Base-by-base conservation (phyloP, 495 filamentous ascomycete genomes). In the Aspergillus sclerotioniger region DNA sequence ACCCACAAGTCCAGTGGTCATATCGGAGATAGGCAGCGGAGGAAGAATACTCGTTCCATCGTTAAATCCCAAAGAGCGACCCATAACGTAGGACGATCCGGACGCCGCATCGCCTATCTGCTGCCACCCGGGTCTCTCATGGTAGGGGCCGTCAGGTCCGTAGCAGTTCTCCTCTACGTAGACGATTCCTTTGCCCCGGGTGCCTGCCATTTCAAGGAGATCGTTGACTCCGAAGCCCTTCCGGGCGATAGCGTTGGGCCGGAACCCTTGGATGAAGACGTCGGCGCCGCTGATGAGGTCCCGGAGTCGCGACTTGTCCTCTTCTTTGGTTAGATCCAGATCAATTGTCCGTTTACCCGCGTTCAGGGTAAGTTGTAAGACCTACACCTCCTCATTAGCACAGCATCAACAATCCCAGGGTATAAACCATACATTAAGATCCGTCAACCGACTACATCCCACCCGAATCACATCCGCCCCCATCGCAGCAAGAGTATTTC, bases 21-120 rank as follows among this genome's bases (percentile, higher is more conserved):
- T 89, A 66, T 90, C 87, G 25, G 82, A 87, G 70, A 87, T 85
- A 13, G 87, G 87, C 58, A 90, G 86, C 0, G 84, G 85, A 37
- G 86, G 87, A 1, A 89, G 79, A 20, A 89, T 80, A 63, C 80
- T 80, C 3, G 71, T 63, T 7, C 86, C 86, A 61, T 88, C 85
- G 10, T 76, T 76, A 78, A 79, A 86, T 5, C 86, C 85, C 10
- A 86, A 74, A 16, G 73, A 76, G 7, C 75, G 74, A 67, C 61
- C 61, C 44, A 60, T 63, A 3, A 63, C 51, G 32, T 63, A 63
- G 8, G 61, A 60, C 0, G 21, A 37, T 13, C 61, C 61, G 0
- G 57, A 57, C 0, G 61, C 61, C 60, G 78, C 76, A 19, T 80
- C 77, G n/a, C 72, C 73, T 41, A 82, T 78, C 49, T 82, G 80